A percentile compares a stretch with the other conserved stretches of the same genome.
phyloP scores from a whole-genome alignment of 768 basidiomycete species.

The Lactifluus rugatus region DNA sequence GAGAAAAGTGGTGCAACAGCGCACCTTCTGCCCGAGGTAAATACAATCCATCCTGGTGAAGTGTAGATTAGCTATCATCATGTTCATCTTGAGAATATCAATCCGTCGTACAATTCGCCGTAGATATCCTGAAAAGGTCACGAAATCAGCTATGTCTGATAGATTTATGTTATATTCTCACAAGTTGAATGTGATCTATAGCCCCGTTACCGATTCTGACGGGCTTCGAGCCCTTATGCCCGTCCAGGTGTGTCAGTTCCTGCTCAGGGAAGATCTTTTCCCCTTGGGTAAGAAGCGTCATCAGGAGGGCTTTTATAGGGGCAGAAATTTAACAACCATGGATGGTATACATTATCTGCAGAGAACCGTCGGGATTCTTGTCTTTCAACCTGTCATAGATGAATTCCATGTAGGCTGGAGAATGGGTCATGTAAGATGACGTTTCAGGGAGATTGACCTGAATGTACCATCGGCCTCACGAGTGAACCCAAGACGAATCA shows the following conservation, averaged over 20 bases:
- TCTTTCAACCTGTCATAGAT: conserved; percentile 75
- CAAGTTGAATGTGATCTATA: conserved; percentile 85
- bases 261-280: conserved; percentile 70
- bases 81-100: not conserved
- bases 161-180: conserved; percentile 25
- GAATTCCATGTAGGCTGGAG: conserved; percentile 78
- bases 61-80: not conserved
- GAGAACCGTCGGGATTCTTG: conserved; percentile 80
- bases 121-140: conserved; percentile 73
- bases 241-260: conserved; percentile 81
- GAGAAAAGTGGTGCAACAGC: conserved; percentile 4
- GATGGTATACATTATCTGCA: conserved; percentile 97
- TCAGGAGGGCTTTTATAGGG: not conserved
- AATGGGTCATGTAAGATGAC: conserved; percentile 5
- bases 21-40: conserved; percentile 87
- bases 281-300: conserved; percentile 22
- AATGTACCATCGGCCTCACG: conserved; percentile 76
- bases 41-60: conserved; percentile 80
- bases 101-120: conserved; percentile 66
- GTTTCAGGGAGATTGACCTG: not conserved
- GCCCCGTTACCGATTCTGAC: conserved; percentile 94
- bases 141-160: conserved; percentile 1
- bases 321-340: conserved; percentile 44
- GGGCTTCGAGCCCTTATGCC: conserved; percentile 76
- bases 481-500: conserved; percentile 90